A percentile compares a stretch with the other conserved stretches of the same genome.
Evolutionary conservation across 208 protist species (phyloP).

Genomic region (Leishmania major): DNA sequence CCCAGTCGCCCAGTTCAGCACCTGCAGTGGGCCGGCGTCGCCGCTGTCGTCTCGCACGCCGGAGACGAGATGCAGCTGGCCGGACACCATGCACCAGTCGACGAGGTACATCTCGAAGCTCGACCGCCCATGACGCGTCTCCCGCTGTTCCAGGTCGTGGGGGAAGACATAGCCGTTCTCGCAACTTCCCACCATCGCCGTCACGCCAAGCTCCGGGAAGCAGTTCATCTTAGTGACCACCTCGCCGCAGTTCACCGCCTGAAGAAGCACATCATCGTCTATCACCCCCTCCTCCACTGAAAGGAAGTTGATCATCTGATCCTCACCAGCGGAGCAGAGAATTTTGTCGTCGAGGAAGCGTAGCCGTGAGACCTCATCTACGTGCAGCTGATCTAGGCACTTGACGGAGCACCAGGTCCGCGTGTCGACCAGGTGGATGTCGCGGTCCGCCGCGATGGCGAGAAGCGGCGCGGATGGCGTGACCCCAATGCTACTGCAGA

Average conservation of each 20-base stretch:
- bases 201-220: constrained; percentile 40
- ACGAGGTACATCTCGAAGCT: constrained; percentile 77
- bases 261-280: constrained; percentile 82
- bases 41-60: constrained; percentile 79
- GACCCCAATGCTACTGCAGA: constrained; percentile 63
- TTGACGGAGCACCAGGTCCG: constrained; percentile 55
- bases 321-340: constrained; percentile 82
- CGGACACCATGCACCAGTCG: constrained; percentile 65
- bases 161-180: constrained; percentile 86
- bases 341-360: constrained; percentile 63
- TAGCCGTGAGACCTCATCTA: constrained; percentile 82
- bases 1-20: constrained; percentile 48
- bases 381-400: constrained; percentile 67
- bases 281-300: constrained; percentile 40
- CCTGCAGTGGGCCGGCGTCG: constrained; percentile 58
- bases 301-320: constrained; percentile 91
- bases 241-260: constrained; percentile 74
- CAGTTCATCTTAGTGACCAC: constrained; percentile 77
- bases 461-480: constrained; percentile 41
- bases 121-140: constrained; percentile 47
- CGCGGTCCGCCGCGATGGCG: constrained; percentile 54
- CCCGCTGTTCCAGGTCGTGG: constrained; percentile 53
- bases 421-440: constrained; percentile 71
- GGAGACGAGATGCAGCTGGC: constrained; percentile 51
- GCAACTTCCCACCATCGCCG: constrained; percentile 75